Evolutionary conservation across 371 early-diverging fungal genomes (phyloP).

Genomic region (Mucor irregularis): DNA sequence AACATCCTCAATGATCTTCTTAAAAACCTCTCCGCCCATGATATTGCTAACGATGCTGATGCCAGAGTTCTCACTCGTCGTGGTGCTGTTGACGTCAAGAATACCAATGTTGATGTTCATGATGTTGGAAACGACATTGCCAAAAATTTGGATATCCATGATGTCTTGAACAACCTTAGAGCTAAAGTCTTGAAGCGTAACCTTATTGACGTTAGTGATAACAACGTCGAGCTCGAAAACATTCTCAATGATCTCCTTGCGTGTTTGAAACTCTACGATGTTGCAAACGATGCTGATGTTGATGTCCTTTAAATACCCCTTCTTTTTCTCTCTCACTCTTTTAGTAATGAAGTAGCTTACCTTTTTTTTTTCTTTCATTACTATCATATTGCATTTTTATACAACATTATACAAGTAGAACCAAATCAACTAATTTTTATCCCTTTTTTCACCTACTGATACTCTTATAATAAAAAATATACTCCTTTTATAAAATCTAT

Average conservation of each 20-base stretch:
- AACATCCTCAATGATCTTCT: too few relatives aligned
- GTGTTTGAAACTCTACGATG: too few relatives aligned
- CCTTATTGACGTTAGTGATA: background rate
- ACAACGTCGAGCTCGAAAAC: background rate
- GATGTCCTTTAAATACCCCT: background rate
- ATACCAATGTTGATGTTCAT: background rate
- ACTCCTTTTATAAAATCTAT: too few relatives aligned
- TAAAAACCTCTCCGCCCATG: too few relatives aligned
- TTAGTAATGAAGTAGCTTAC: background rate
- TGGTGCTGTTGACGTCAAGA: background rate
- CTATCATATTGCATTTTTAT: background rate
- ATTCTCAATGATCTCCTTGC: too few relatives aligned
- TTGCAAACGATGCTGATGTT: background rate
- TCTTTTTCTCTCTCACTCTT: background rate
- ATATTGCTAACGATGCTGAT: too few relatives aligned
- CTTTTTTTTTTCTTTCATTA: background rate
- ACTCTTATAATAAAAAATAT: too few relatives aligned
- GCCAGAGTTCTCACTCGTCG: background rate
- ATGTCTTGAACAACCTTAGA: background rate
- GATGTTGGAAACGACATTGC: background rate
- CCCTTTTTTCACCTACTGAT: background rate
- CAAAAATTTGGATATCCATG: background rate
- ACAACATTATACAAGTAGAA: background rate
- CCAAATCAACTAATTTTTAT: conserved; percentile 1
- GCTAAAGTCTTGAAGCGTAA: background rate